Percentiles rank a stretch among this genome's conserved stretches.
These are phyloP conservation scores for Claviceps humidiphila DNA, from an alignment of 2,329 filamentous ascomycete genomes.

Conservation along the genomic window DNA sequence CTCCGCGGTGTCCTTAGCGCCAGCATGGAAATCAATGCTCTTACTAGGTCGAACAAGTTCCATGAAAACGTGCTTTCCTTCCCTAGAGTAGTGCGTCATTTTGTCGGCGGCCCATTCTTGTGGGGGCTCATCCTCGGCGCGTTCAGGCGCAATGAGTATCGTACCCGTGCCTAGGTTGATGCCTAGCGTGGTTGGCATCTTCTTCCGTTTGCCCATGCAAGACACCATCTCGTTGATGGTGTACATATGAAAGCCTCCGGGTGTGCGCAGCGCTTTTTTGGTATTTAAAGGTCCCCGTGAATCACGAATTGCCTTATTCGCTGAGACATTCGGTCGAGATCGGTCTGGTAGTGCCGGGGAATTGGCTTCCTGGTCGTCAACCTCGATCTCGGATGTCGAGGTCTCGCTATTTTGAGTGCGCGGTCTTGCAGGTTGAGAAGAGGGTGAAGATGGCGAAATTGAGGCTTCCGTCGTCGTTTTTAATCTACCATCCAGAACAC, in stretches of 20 bases:
- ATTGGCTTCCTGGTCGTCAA: conserved; percentile 17
- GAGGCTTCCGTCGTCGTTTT: conserved; percentile 17
- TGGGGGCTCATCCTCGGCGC: conserved; percentile 65
- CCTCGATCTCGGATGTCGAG: conserved; percentile 17
- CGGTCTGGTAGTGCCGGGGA: conserved; percentile 28
- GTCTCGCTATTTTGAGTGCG: conserved; percentile 15
- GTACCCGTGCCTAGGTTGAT: conserved; percentile 79
- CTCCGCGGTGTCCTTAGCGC: conserved; percentile 89
- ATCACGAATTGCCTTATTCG: neutral
- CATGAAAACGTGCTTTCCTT: conserved; percentile 95
- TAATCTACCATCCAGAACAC: conserved; percentile 37
- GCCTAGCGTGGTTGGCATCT: conserved; percentile 95
- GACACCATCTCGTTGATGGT: conserved; percentile 97
- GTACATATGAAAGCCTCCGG: conserved; percentile 83
- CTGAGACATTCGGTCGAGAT: conserved; percentile 11
- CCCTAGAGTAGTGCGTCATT: conserved; percentile 93
- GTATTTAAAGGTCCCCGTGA: neutral
- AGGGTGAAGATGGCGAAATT: conserved; percentile 12
- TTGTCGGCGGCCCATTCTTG: conserved; percentile 92
- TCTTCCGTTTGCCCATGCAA: conserved; percentile 93
- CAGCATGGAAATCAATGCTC: conserved; percentile 92
- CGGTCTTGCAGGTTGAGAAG: conserved; percentile 15
- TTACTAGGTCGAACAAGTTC: conserved; percentile 86
- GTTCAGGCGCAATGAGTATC: conserved; percentile 84
- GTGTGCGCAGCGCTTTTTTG: conserved; percentile 39